Percentiles rank a stretch among this genome's conserved stretches.
Conservation (phyloP, 768 basidiomycete species). For the Ephemerocybe angulata region DNA sequence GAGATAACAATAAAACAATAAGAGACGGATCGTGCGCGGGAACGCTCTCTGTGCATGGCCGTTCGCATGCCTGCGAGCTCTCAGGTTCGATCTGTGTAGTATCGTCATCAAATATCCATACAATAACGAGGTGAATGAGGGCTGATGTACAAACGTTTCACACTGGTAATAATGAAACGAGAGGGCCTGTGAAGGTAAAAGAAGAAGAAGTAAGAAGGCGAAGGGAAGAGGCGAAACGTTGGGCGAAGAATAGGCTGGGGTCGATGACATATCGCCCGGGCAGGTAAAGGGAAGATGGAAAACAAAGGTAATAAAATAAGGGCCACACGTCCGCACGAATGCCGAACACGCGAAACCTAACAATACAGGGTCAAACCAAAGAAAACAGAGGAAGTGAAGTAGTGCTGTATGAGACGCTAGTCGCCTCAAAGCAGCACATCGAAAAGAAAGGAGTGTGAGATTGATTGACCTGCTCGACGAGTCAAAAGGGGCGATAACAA, state of each 20-base stretch:
- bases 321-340: not conserved
- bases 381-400: not conserved
- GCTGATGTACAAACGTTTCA: not conserved
- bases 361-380: not conserved
- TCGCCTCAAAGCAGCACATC: not conserved
- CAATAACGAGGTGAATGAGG: not conserved
- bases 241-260: too few relatives aligned
- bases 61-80: not conserved
- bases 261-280: constrained; percentile 2
- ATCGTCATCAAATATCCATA: not conserved
- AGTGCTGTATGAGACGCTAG: not conserved
- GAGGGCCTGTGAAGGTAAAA: constrained; percentile 5
- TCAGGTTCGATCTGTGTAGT: not conserved
- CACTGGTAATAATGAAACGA: not conserved
- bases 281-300: not conserved
- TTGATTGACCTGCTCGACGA: constrained; percentile 6
- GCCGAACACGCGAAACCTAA: not conserved
- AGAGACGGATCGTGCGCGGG: too few relatives aligned
- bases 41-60: too few relatives aligned
- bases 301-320: not conserved
- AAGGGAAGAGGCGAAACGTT: constrained; percentile 14
- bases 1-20: too few relatives aligned
- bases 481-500: not conserved
- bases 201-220: constrained; percentile 5
- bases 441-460: constrained; percentile 10